phyloP scores from a whole-genome alignment of 495 filamentous ascomycete species.

The Cercophora sp. region DNA sequence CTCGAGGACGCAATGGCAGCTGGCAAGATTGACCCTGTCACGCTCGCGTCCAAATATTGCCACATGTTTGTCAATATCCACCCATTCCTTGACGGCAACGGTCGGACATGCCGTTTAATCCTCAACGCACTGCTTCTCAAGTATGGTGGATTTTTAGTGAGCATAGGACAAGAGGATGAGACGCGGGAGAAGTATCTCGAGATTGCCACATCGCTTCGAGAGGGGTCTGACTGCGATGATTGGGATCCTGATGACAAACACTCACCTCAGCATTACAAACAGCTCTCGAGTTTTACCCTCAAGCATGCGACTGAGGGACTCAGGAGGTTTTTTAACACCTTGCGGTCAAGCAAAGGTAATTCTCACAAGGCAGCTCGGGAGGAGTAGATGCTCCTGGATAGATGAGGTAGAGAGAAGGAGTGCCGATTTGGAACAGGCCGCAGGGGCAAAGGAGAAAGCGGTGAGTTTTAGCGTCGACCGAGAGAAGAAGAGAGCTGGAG shows the following conservation, averaged over 20 bases:
- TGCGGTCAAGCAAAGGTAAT: too few species aligned
- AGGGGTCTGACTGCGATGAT: slow-evolving; percentile 1
- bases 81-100: slow-evolving; percentile 39
- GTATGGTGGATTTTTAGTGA: slow-evolving; percentile 24
- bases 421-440: too few species aligned
- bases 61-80: slow-evolving; percentile 34
- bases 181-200: slow-evolving; percentile 18
- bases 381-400: too few species aligned
- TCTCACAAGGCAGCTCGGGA: too few species aligned
- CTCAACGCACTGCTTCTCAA: slow-evolving; percentile 31
- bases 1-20: background rate
- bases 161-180: slow-evolving; percentile 26
- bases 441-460: too few species aligned
- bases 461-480: too few species aligned
- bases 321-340: background rate
- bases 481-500: too few species aligned
- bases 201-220: slow-evolving; percentile 2
- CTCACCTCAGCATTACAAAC: background rate
- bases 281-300: background rate
- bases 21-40: slow-evolving; percentile 28
- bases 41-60: slow-evolving; percentile 29
- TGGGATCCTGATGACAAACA: background rate
- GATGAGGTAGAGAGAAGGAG: too few species aligned
- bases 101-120: slow-evolving; percentile 34
- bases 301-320: background rate